Conservation (phyloP, 2,329 filamentous ascomycete genomes). For the Alternaria conjuncta region DNA sequence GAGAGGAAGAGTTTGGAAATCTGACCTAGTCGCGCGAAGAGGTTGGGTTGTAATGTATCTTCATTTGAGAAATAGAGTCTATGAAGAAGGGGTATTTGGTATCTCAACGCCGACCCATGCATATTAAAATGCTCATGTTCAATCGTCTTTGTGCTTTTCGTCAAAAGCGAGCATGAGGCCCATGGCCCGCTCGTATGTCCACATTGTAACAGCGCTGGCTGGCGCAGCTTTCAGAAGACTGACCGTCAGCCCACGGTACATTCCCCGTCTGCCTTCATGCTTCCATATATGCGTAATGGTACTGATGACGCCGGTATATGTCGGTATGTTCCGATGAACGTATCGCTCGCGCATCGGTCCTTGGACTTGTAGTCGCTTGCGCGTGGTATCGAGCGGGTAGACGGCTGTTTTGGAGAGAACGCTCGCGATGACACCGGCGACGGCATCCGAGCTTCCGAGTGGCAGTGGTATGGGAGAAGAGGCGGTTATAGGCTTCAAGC, state of each 20-base stretch:
- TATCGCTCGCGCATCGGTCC: constrained; percentile 82
- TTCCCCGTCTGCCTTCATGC: constrained; percentile 75
- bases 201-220: constrained; percentile 90
- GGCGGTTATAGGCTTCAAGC: constrained; percentile 59
- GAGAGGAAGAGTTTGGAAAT: neutral
- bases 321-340: constrained; percentile 85
- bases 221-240: constrained; percentile 93
- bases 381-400: constrained; percentile 89
- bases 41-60: neutral
- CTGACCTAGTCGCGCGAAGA: neutral
- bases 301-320: constrained; percentile 71
- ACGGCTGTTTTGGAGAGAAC: constrained; percentile 85
- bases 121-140: neutral
- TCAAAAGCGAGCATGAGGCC: constrained; percentile 58
- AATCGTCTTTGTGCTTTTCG: constrained; percentile 13
- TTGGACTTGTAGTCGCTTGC: constrained; percentile 94
- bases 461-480: constrained; percentile 63
- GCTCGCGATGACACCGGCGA: constrained; percentile 80
- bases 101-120: neutral
- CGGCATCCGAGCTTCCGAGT: constrained; percentile 81
- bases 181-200: constrained; percentile 86
- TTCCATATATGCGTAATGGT: constrained; percentile 73
- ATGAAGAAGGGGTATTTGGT: neutral
- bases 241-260: constrained; percentile 88
- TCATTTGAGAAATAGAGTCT: neutral